A percentile compares a stretch with the other conserved stretches of the same genome.
Conservation (phyloP, 2,329 filamentous ascomycete species). For the Chaetomium sp. region DNA sequence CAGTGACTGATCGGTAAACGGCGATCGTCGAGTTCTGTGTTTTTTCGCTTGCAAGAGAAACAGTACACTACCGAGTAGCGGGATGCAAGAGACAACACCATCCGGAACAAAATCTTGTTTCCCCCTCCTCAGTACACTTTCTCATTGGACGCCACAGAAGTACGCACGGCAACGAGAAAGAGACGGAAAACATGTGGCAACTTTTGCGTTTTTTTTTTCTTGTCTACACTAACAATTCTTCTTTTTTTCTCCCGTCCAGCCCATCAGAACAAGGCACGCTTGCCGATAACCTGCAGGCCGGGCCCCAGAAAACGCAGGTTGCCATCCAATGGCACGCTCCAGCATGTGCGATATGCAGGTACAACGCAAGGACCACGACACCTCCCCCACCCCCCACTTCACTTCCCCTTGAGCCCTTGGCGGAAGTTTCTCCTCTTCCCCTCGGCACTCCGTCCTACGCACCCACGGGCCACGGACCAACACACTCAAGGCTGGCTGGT, state of each 20-base stretch:
- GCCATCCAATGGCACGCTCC: constrained; percentile 9
- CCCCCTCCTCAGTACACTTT: background rate
- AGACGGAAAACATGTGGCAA: constrained; percentile 9
- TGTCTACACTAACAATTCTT: constrained; percentile 2
- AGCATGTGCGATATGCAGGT: constrained; percentile 13
- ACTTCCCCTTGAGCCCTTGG: background rate
- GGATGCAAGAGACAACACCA: background rate
- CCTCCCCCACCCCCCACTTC: background rate
- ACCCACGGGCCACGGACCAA: no score
- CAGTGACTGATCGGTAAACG: background rate
- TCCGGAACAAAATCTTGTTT: background rate
- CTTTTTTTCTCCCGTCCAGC: background rate
- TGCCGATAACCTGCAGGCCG: constrained; percentile 3
- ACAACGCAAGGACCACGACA: constrained; percentile 10
- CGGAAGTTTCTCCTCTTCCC: background rate
- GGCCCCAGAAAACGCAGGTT: constrained; percentile 3
- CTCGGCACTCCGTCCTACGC: no score
- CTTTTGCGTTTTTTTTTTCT: constrained; percentile 5
- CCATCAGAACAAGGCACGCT: constrained; percentile 1
- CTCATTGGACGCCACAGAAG: constrained; percentile 12
- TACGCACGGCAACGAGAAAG: background rate
- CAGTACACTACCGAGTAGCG: no score
- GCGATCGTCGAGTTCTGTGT: background rate
- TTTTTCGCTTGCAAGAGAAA: no score
- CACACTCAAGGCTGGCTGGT: no score